Base-by-base conservation (phyloP, 2,329 filamentous ascomycete genomes). In the Shiraia sp. region DNA sequence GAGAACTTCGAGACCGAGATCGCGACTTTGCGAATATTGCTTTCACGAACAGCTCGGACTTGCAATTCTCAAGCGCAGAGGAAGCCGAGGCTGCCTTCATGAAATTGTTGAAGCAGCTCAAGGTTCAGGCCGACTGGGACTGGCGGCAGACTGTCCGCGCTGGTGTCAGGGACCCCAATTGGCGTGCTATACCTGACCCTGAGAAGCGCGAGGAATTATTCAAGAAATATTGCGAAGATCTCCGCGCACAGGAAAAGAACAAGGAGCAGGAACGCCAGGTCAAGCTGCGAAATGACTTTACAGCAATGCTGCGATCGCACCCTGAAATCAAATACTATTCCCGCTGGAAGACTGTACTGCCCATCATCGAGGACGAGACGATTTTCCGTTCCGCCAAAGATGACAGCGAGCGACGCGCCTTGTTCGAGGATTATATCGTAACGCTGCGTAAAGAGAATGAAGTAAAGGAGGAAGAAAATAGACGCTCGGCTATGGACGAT, bases 311-410 rank as follows among this genome's bases (percentile, higher is more conserved):
- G 55, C 90, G 87, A 72, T 91, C 90, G 54, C 92, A 99, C 69
- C 90, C 91, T 47, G 93, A 99, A 71, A 97, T 99, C 71, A 93
- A 91, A 70, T 84, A 96, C 69, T 96, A 95, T 70, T 96, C 92
- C 29, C 87, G 90, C 48, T 99, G 93, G 93, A 95, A 90, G 79
- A 96, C 90, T 12, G 93, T 92, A 38, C 85, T 89, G 35, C 90
- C 90, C 8, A 95, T 96, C 52, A 90, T 99, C 49, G 90, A 97
- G 71, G 87, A 87, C 35, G 93, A 99, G 76, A 93, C 90, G 33
- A 93, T 95, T 45, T 99, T 97, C 75, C 86, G 90, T 58, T 92
- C 90, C 22, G 92, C 91, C 30, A 87, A 87, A 57, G 81, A 92
- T 65, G 93, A 99, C 58, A 79, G 82, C 43, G 93, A 97, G 75